Percentiles rank a stretch among this genome's conserved stretches.
phyloP scores from a whole-genome alignment of 345 rosid species.

The Bruguiera sexangula region DNA sequence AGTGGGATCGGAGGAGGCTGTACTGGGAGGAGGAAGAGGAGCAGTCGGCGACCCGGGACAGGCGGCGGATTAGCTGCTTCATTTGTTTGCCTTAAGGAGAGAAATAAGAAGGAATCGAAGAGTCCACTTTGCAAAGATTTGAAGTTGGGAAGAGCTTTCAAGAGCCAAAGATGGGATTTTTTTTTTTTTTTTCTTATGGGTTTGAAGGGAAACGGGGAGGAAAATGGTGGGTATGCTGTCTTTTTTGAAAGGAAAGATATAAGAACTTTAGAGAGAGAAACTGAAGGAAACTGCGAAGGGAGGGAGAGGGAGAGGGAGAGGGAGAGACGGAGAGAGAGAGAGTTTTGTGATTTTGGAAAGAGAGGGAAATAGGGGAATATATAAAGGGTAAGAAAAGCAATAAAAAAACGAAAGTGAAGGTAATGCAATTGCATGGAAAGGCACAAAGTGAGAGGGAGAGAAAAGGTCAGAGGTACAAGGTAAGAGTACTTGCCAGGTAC shows the following conservation, averaged over 20 bases:
- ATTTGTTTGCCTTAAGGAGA: constrained; percentile 22
- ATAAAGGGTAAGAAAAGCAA: background rate
- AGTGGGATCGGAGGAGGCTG: constrained; percentile 62
- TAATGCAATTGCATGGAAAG: constrained; percentile 10
- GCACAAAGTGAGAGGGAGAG: background rate
- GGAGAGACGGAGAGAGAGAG: background rate
- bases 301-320: background rate
- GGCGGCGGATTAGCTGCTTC: constrained; percentile 89
- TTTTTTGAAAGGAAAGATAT: background rate
- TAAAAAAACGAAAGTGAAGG: background rate
- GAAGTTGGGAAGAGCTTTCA: background rate
- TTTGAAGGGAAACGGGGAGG: background rate
- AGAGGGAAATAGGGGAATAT: background rate
- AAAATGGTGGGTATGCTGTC: background rate
- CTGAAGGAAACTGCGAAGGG: background rate
- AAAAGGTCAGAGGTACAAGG: constrained; percentile 23
- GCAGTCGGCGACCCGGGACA: constrained; percentile 86
- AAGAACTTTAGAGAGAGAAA: background rate
- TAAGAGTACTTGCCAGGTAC: constrained; percentile 31
- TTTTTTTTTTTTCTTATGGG: background rate
- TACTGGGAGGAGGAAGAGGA: constrained; percentile 38
- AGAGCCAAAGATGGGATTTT: background rate
- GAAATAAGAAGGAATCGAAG: background rate
- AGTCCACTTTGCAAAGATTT: no score
- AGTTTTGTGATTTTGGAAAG: background rate